Evolutionary conservation across 345 rosid species (phyloP).

Genomic region (Viola odorata): DNA sequence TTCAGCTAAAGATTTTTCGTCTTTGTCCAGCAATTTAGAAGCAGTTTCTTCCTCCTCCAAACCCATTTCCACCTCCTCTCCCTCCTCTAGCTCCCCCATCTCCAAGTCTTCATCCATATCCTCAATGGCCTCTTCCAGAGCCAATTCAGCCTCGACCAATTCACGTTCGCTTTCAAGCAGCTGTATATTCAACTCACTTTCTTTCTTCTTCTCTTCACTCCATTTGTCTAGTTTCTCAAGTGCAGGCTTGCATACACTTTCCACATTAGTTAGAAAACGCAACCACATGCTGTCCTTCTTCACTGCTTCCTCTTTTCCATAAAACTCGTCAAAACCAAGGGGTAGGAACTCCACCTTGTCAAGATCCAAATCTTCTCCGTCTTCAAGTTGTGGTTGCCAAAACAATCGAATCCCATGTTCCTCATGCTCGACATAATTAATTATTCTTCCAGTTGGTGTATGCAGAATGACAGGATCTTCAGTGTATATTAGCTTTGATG

Average conservation of each 20-base stretch:
- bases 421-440: constrained; percentile 79
- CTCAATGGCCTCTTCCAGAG: constrained; percentile 83
- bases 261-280: constrained; percentile 40
- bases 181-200: constrained; percentile 51
- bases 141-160: constrained; percentile 75
- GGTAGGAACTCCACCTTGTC: constrained; percentile 66
- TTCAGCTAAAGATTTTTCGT: constrained; percentile 30
- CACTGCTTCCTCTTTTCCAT: constrained; percentile 46
- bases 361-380: constrained; percentile 67
- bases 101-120: constrained; percentile 73
- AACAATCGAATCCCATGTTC: constrained; percentile 72
- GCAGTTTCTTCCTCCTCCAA: constrained; percentile 44
- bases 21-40: constrained; percentile 24
- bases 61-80: constrained; percentile 45
- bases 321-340: constrained; percentile 87
- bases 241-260: constrained; percentile 46
- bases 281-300: constrained; percentile 40
- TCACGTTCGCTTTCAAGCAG: constrained; percentile 64
- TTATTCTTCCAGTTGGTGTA: constrained; percentile 71
- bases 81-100: constrained; percentile 62
- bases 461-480: constrained; percentile 86
- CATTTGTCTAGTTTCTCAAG: constrained; percentile 61
- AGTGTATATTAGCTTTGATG: constrained; percentile 52
- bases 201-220: constrained; percentile 72
- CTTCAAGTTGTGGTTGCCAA: constrained; percentile 81